Conservation (phyloP, 2,329 filamentous ascomycete species). For the Hymenoscyphus repandus region DNA sequence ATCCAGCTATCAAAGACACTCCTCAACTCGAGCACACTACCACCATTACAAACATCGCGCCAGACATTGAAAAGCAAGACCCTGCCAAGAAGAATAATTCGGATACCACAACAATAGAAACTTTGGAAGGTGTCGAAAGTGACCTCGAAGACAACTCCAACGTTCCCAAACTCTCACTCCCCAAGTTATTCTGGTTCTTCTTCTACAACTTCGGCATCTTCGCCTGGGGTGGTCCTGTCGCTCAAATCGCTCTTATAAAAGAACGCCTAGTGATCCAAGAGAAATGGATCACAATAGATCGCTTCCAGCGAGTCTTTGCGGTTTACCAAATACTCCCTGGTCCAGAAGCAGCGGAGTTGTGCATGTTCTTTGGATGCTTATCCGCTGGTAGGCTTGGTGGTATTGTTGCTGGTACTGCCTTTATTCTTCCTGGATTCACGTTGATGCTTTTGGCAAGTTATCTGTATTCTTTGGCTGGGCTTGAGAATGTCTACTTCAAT, state of each 20-base stretch:
- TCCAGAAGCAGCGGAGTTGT: constrained; percentile 33
- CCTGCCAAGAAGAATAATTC: background rate
- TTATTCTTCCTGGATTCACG: constrained; percentile 11
- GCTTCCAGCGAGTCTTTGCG: constrained; percentile 33
- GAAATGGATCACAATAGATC: constrained; percentile 32
- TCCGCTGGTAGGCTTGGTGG: constrained; percentile 30
- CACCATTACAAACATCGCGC: background rate
- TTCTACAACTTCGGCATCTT: constrained; percentile 34
- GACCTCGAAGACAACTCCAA: constrained; percentile 27
- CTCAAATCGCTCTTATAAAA: constrained; percentile 34
- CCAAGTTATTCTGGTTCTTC: constrained; percentile 33
- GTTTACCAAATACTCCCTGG: constrained; percentile 35
- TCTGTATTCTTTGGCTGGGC: constrained; percentile 11
- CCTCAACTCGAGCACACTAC: background rate
- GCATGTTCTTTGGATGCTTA: constrained; percentile 35
- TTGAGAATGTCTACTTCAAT: constrained; percentile 11
- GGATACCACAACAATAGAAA: background rate
- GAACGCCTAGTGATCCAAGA: constrained; percentile 32
- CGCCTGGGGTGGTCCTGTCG: constrained; percentile 33
- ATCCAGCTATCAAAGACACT: too few species aligned
- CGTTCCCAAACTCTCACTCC: constrained; percentile 28
- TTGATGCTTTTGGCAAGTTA: constrained; percentile 14
- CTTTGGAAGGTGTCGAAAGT: background rate
- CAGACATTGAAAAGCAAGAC: background rate
- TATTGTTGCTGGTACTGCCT: constrained; percentile 10